Base-by-base conservation (phyloP, 805 yeast species). In the Cyberlindnera maritima region DNA sequence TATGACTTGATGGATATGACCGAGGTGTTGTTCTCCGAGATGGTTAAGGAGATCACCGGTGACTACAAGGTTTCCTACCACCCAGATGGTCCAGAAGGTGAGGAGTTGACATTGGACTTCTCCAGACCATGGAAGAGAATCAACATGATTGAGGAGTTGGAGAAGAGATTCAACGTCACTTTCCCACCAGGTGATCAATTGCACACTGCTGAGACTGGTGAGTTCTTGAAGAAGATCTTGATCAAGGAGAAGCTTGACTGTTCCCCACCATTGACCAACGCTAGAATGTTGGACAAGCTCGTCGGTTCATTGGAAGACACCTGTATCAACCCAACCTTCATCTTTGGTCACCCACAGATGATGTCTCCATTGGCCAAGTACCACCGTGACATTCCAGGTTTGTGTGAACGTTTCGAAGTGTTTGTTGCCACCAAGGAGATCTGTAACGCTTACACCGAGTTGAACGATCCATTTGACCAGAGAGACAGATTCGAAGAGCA, bases 361-460 rank as follows among this genome's bases (percentile, higher is more conserved):
- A 92, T 92, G 99, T 92, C 98, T 48, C 99, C 99, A 57, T 80
- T 92, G 71, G 99, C 99, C 66, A 92, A 92, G 77, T 88, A 88
- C 75, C 88, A 92, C 68, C 85, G 99, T 73, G 78, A 83, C 51
- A 77, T 80, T 54, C 96, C 96, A 51, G 99, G 99, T 62, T 76
- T 92, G 66, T 90, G 97, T 79, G 99, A 92, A 75, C 83, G 99
- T 72, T 92, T 92, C 68, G 99, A 92, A 76, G 97, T 94, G 49
- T 92, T 92, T 64, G 98, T 94, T 57, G 98, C 96, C 47, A 94
- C 98, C 58, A 92, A 92, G 79, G 99, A 92, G 77, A 91, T 92
- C 60, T 86, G 94, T 79, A 92, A 92, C 64, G 98, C 99, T 57
- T 92, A 94, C 79, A 94, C 98, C 48, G 99, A 92, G 79, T 81